phyloP scores from a whole-genome alignment of 2,329 filamentous ascomycete species.

The Geosmithia morbida region DNA sequence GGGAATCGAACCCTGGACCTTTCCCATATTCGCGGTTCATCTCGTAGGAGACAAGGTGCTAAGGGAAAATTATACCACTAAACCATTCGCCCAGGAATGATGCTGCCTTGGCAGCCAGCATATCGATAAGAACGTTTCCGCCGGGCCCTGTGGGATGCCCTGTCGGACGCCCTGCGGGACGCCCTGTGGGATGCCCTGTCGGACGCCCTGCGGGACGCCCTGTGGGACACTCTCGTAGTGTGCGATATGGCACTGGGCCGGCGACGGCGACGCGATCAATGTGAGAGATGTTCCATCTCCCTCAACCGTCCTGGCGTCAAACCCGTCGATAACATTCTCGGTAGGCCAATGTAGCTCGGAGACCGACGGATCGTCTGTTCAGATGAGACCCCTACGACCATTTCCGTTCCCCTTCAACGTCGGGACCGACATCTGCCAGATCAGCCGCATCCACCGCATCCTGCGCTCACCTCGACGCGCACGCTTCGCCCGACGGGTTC shows the following conservation, averaged over 20 bases:
- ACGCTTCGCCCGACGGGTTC: constrained; percentile 32
- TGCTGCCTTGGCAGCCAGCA: background rate
- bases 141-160: too few species aligned
- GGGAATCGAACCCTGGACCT: background rate
- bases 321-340: too few species aligned
- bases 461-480: constrained; percentile 26
- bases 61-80: background rate
- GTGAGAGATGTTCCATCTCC: too few species aligned
- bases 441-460: constrained; percentile 48
- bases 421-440: constrained; percentile 66
- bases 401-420: constrained; percentile 56
- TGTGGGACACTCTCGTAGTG: background rate
- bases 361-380: background rate
- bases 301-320: too few species aligned
- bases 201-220: too few species aligned
- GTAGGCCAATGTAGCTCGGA: background rate
- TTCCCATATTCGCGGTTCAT: background rate
- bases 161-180: too few species aligned
- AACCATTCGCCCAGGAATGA: background rate
- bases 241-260: too few species aligned
- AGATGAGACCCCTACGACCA: constrained; percentile 15
- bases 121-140: background rate
- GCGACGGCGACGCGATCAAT: too few species aligned
- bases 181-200: background rate
- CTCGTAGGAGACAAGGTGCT: background rate